phyloP scores from a whole-genome alignment of 2,329 filamentous ascomycete genomes.

The Fusarium ambrosium region DNA sequence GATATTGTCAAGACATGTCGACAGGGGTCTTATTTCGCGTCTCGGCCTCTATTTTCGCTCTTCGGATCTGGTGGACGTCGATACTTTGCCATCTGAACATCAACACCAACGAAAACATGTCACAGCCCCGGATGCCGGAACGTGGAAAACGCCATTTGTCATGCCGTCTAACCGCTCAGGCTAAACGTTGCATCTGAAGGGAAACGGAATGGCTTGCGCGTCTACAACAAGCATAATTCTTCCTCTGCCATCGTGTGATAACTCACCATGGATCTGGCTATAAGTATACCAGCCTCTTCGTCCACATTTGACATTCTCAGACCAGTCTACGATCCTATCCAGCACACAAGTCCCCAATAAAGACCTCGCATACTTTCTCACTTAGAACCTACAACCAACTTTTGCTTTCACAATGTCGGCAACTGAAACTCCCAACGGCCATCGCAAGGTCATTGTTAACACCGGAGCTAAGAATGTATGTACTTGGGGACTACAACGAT shows the following conservation, averaged over 20 bases:
- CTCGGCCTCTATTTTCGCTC: neutral
- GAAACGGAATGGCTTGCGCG: neutral
- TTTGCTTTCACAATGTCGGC: slow-evolving; percentile 17
- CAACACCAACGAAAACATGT: neutral
- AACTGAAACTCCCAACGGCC: slow-evolving; percentile 9
- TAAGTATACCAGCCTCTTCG: neutral
- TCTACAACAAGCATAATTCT: neutral
- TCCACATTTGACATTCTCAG: neutral
- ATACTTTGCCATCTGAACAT: neutral
- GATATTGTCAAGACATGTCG: neutral
- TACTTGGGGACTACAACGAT: neutral
- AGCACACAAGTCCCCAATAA: neutral
- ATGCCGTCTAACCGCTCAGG: neutral
- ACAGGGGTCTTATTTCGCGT: neutral
- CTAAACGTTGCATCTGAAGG: neutral
- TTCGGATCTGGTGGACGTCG: neutral
- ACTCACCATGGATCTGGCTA: neutral
- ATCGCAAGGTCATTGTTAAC: slow-evolving; percentile 36
- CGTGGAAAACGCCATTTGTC: neutral
- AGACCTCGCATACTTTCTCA: neutral
- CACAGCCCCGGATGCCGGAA: neutral
- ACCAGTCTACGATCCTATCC: neutral
- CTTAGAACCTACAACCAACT: neutral
- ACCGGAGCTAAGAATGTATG: slow-evolving; percentile 36
- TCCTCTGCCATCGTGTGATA: neutral